Base-by-base conservation (phyloP, 2,329 filamentous ascomycete genomes). In the Alternaria burnsii region DNA sequence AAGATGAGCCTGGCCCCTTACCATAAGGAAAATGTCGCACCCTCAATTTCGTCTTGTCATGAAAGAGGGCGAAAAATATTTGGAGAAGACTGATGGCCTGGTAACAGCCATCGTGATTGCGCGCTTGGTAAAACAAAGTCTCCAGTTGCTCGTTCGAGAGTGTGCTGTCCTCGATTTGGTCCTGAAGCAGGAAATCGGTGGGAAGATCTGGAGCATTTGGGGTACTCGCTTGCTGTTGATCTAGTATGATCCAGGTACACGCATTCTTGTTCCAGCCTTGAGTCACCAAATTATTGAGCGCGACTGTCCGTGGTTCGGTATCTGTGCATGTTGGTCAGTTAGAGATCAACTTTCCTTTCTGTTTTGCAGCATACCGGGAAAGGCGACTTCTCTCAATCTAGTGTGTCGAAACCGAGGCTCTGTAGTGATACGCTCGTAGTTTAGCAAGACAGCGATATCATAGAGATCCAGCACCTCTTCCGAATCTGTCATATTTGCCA, bases 111-210 rank as follows among this genome's bases (percentile, higher is more conserved):
- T 55, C 32, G 9, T 55, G 52, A 16, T 40, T 55, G 18, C 42
- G 52, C 26, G 42, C 42, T 40, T 55, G 52, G n/a, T 55, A 32
- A n/a, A 55, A 55, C 1, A 55, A 28, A 28, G 52, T 55, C 42
- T 55, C 52, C 14, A 55, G 16, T 6, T 55, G 42, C 22, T 55
- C 52, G 7, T 55, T 46, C 24, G 52, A 55, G 32, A 55, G 30
- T 2, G 30, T 10, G 22, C 11, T 55, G n/a, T 34, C 52, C 4
- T n/a, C 7, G 18, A 42, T 28, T 36, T 38, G 26, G 12, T 55
- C 32, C 32, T 34, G 10, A 3, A 4, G 42, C 3, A 55, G 3
- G 5, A 55, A 55, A 20, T 55, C 22, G 5, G 24, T 43, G 11
- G 52, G 52, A 7, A 55, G 7, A 38, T 55, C 52, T 26, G 30